A percentile compares a stretch with the other conserved stretches of the same genome.
Evolutionary conservation across 306 rosid species (phyloP).

Genomic region (Acacia crassicarpa): DNA sequence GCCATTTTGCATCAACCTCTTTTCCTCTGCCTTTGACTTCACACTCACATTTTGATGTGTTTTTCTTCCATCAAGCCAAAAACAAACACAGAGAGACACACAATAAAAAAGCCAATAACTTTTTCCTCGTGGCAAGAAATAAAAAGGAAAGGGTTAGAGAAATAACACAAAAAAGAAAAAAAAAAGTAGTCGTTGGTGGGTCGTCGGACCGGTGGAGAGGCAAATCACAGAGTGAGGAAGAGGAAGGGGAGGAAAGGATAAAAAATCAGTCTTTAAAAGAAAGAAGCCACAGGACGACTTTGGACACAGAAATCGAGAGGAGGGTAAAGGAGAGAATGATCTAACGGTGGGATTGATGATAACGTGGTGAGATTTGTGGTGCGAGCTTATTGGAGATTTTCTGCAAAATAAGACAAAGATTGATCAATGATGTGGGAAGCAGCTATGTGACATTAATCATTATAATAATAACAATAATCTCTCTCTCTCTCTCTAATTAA

Average conservation of each 20-base stretch:
- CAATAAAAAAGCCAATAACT: not conserved
- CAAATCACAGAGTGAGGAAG: not conserved
- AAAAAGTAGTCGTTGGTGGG: not conserved
- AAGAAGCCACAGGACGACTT: conserved; percentile 24
- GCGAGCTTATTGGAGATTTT: conserved; percentile 36
- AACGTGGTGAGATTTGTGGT: conserved; percentile 42
- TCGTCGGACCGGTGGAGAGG: not conserved
- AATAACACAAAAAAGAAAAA: not conserved
- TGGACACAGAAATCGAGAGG: conserved; percentile 28
- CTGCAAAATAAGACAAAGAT: conserved; percentile 39
- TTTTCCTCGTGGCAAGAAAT: not conserved
- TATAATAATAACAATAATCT: not conserved
- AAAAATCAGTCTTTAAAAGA: conserved; percentile 18
- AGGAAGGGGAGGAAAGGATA: not conserved
- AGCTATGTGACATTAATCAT: conserved; percentile 30
- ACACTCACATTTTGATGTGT: conserved; percentile 24
- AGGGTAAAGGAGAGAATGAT: not conserved
- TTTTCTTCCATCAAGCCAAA: not conserved
- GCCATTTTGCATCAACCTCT: conserved; percentile 45
- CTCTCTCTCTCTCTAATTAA: not conserved
- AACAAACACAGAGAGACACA: not conserved
- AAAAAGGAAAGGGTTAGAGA: not conserved
- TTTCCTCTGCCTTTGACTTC: not conserved
- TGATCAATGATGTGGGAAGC: conserved; percentile 33
- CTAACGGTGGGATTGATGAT: conserved; percentile 49